Base-by-base conservation (phyloP, 1,139 yeast genomes). In the Wickerhamiella infanticola region DNA sequence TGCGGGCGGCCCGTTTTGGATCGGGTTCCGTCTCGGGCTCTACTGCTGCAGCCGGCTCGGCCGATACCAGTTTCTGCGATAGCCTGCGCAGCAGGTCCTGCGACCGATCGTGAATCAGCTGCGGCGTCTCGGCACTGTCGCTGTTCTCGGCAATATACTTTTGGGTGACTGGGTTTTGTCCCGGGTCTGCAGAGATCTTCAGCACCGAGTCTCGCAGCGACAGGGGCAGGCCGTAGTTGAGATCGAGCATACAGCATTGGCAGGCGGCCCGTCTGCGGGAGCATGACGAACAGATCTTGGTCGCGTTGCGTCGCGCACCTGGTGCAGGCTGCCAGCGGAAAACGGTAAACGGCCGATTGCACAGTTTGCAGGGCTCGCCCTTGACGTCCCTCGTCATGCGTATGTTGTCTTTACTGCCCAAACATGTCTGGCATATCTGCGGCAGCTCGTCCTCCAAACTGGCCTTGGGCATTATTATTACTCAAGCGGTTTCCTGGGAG, bases 161-260 rank as follows among this genome's bases (percentile, higher is more conserved):
- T 56, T 72, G 72, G 49, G 76, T 69, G 48, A 76, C 69, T 59
- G 69, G 60, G 68, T 75, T 51, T 47, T 58, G 25, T 49, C 68
- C 74, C 2, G 70, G 61, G 48, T 18, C 24, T 8, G 69, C 58
- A 4, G 90, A 81, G 73, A 85, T 70, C 56, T 78, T 77, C 56
- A 86, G 63, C 1, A 95, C 85, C 1, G 88, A 77, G 55, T 88
- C 96, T 50, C 96, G 66, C 6, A 86, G 67, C 23, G 80, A 77
- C 18, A 85, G 61, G 0, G 95, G 88, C 26, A 90, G 74, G 4
- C 86, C 82, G 65, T 79, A 83, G 26, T 79, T 74, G 44, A 85
- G 67, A 63, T 90, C 97, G 40, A 82, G 63, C 75, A 85, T 73
- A 60, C 98, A 90, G 24, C 78, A 65, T 60, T 90, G 97, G 58